Evolutionary conservation across 169 alveolate genomes (phyloP).

Genomic region (Babesia sp.): DNA sequence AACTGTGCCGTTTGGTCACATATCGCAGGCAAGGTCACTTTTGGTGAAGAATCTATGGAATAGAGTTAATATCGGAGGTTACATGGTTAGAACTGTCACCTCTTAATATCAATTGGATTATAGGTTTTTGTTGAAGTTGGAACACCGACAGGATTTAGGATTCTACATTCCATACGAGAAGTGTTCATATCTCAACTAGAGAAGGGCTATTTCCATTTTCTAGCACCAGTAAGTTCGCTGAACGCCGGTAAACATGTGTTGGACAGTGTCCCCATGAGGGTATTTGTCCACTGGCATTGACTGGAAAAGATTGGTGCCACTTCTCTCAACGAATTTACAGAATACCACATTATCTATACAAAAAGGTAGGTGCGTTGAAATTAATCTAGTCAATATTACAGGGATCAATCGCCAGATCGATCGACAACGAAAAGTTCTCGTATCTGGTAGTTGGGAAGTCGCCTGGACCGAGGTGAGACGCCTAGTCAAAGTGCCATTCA

Average conservation of each 20-base stretch:
- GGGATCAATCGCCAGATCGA: constrained; percentile 73
- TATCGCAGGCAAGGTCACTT: constrained; percentile 54
- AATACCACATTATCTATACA: constrained; percentile 82
- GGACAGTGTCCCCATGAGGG: constrained; percentile 87
- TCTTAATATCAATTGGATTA: too few species aligned
- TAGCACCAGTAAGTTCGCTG: constrained; percentile 73
- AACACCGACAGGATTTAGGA: constrained; percentile 89
- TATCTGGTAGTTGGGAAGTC: constrained; percentile 78
- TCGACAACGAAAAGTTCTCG: constrained; percentile 83
- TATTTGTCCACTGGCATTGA: constrained; percentile 85
- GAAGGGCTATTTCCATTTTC: constrained; percentile 73
- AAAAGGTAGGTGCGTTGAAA: constrained; percentile 63
- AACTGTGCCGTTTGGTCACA: not conserved
- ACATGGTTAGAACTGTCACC: constrained; percentile 34
- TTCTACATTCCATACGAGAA: constrained; percentile 83
- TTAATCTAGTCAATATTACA: not conserved
- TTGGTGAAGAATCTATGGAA: constrained; percentile 75
- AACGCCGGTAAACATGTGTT: not conserved
- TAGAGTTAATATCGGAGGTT: constrained; percentile 59
- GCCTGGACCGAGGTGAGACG: constrained; percentile 70
- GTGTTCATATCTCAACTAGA: constrained; percentile 81
- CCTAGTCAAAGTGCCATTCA: not conserved
- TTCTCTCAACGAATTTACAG: constrained; percentile 82
- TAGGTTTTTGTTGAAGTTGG: constrained; percentile 84
- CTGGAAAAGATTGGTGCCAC: constrained; percentile 90